Evolutionary conservation across 1,284 basidiomycete species (phyloP).

Genomic region (Sporisorium exsertum): DNA sequence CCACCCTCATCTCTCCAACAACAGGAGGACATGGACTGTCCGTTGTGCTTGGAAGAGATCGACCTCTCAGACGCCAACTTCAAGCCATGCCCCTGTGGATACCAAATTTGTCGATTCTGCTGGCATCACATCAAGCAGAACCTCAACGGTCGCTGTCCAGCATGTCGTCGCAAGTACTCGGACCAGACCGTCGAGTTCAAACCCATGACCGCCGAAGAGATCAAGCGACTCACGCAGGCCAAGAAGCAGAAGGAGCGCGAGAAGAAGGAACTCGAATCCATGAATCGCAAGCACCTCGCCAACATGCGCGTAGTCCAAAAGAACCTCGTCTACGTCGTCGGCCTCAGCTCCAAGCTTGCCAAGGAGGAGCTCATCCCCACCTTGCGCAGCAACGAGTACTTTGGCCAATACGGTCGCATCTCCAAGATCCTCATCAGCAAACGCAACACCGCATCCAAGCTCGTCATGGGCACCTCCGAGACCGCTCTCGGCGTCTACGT

Average conservation of each 20-base stretch:
- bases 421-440: conserved; percentile 94
- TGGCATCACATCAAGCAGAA: conserved; percentile 99
- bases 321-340: conserved; percentile 95
- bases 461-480: conserved; percentile 72
- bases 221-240: conserved; percentile 93
- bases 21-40: conserved; percentile 94
- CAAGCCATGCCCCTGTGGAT: conserved; percentile 98
- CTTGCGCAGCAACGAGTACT: conserved; percentile 93
- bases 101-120: conserved; percentile 99
- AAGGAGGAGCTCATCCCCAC: conserved; percentile 98
- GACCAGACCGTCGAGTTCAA: conserved; percentile 95
- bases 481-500: conserved; percentile 94
- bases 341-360: conserved; percentile 88
- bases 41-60: conserved; percentile 98
- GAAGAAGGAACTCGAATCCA: conserved; percentile 90
- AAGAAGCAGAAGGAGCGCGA: conserved; percentile 96
- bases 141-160: conserved; percentile 95
- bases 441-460: conserved; percentile 79
- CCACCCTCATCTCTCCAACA: neutral
- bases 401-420: conserved; percentile 98
- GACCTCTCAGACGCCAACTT: conserved; percentile 99
- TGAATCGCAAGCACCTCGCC: conserved; percentile 87
- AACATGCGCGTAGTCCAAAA: conserved; percentile 97
- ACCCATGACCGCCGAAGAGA: conserved; percentile 92
- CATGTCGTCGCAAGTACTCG: conserved; percentile 92